Conservation (phyloP, 176 grass and related monocot species). For the Areca catechu region DNA sequence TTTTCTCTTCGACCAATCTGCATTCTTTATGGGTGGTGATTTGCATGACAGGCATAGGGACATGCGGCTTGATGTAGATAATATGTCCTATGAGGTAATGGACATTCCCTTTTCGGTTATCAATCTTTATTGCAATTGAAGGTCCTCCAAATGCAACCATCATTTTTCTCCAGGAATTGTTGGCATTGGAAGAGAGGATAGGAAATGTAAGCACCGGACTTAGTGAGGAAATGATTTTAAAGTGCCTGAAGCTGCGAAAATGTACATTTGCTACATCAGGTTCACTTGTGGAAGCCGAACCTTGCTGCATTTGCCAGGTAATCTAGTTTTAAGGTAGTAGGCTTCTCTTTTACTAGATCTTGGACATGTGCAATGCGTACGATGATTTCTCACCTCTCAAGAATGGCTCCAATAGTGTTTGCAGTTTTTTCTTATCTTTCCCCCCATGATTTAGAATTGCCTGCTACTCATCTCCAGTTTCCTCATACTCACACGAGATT, state of each 20-base stretch:
- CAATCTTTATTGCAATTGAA: too few relatives aligned
- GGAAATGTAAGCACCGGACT: conserved; percentile 15
- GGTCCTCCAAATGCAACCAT: too few relatives aligned
- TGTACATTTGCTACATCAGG: not conserved
- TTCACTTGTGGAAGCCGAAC: conserved; percentile 1
- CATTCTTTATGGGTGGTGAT: not conserved
- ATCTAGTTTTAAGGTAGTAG: not conserved
- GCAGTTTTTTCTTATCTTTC: too few relatives aligned
- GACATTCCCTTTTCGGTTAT: not conserved
- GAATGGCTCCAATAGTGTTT: too few relatives aligned
- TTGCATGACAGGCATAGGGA: conserved; percentile 11
- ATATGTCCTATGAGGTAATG: conserved; percentile 16
- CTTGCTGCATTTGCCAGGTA: conserved; percentile 20
- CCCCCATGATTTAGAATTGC: too few relatives aligned
- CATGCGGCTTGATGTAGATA: conserved; percentile 13
- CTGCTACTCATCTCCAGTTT: too few relatives aligned
- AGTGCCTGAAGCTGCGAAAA: not conserved
- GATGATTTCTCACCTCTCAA: too few relatives aligned
- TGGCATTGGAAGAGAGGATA: conserved; percentile 16
- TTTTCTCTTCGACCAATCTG: conserved; percentile 2
- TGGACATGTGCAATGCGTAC: too few relatives aligned
- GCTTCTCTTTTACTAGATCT: too few relatives aligned
- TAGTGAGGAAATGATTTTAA: conserved; percentile 9
- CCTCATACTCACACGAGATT: too few relatives aligned
- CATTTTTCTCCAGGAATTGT: conserved; percentile 6